These are phyloP conservation scores for Monoraphidium neglectum DNA, from an alignment of 139 green algal species.

Conservation along the genomic window DNA sequence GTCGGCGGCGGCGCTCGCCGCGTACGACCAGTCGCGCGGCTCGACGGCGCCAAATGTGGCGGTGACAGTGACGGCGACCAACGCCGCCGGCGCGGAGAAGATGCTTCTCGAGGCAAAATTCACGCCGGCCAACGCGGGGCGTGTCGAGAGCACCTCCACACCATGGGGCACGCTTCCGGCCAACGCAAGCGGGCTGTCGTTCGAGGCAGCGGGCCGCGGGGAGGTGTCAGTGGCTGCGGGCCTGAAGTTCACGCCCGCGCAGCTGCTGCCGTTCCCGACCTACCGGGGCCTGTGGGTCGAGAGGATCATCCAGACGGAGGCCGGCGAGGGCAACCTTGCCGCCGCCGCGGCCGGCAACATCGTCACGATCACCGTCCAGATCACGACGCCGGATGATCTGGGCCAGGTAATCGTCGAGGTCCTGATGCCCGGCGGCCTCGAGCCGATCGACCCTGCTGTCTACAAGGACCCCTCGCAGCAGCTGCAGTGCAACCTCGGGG, in stretches of 20 bases:
- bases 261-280: conserved; percentile 51
- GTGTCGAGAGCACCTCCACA: conserved; percentile 1
- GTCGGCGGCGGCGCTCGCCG: conserved; percentile 25
- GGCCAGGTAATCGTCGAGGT: conserved; percentile 46
- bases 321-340: conserved; percentile 30
- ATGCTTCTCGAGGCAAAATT: conserved; percentile 16
- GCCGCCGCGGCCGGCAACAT: conserved; percentile 41
- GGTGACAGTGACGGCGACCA: not conserved
- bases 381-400: conserved; percentile 64
- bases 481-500: not conserved
- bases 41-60: conserved; percentile 13
- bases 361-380: conserved; percentile 55
- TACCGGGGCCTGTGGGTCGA: conserved; percentile 69
- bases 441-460: conserved; percentile 63
- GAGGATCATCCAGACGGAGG: conserved; percentile 32
- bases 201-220: conserved; percentile 24
- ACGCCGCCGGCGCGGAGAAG: conserved; percentile 1
- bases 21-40: conserved; percentile 44
- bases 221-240: conserved; percentile 48
- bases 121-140: not conserved
- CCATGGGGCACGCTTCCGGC: not conserved
- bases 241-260: conserved; percentile 54
- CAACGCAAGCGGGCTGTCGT: not conserved
- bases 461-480: not conserved
- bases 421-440: conserved; percentile 61